A percentile compares a stretch with the other conserved stretches of the same genome.
Conservation (phyloP, 345 rosid species). For the Linum trigynum region DNA sequence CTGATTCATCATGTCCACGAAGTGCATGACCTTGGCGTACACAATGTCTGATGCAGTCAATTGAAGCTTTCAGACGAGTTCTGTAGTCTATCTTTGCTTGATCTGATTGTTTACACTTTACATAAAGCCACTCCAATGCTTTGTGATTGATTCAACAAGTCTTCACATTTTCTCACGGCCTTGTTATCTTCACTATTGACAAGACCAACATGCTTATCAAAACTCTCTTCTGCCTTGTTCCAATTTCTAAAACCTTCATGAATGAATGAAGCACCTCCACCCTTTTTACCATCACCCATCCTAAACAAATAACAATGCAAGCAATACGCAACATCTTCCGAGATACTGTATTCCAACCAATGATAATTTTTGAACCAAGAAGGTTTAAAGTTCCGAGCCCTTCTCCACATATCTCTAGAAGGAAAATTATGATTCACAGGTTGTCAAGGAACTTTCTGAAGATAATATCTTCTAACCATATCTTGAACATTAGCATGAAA, state of each 20-base stretch:
- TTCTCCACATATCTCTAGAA: not conserved
- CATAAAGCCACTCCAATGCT: no score
- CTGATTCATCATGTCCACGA: conserved; percentile 9
- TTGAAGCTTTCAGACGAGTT: no score
- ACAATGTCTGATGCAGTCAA: no score
- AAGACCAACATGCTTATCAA: conserved; percentile 1
- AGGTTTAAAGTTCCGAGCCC: not conserved
- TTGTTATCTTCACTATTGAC: no score
- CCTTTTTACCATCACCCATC: not conserved
- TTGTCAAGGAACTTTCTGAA: conserved; percentile 4
- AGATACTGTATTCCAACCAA: conserved; percentile 4
- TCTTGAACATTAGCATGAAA: conserved; percentile 11
- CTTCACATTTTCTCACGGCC: no score
- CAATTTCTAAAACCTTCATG: not conserved
- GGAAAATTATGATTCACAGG: not conserved
- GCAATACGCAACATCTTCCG: not conserved
- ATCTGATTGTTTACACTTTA: no score
- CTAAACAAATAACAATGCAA: not conserved
- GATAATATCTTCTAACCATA: not conserved
- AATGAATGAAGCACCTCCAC: not conserved
- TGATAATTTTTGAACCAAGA: not conserved
- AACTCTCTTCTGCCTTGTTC: not conserved
- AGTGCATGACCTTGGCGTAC: no score
- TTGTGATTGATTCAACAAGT: not conserved
- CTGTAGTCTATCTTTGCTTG: no score